Evolutionary conservation across 2,329 filamentous ascomycete genomes (phyloP), one percentile per base, ranked within the genome.

Genomic region (Cercospora zeina): DNA sequence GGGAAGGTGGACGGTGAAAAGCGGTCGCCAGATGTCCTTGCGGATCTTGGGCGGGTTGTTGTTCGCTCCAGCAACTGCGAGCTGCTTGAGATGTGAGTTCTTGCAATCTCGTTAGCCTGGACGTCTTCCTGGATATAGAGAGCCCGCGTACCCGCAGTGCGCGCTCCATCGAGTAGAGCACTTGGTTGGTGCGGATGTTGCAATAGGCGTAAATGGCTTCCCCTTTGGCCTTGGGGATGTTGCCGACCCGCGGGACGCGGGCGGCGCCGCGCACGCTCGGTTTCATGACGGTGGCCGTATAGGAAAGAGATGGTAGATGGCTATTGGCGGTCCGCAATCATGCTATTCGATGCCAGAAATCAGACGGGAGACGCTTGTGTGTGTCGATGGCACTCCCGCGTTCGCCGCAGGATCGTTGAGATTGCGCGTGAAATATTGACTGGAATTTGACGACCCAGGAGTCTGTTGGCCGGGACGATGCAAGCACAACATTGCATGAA

Each of bases 21-120:
- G 82, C 0, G 85, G 85, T 13, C 76, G 77, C 86, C 86, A 88
- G 72, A 86, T 78, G 72, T 88, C 86, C 71, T 83, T 84, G 64
- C 86, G 85, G 54, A 88, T 75, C 7, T 72, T 74, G 42, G 82
- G 74, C 30, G 85, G 85, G 21, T 84, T 78, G 54, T 84, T 84
- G 73, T 88, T 86, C 71, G 87, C 87, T 75, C 85, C 85, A 51
- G 85, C 81, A 75, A 83, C 87, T 65, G 85, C 75, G 31, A 88
- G 77, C 76, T 88, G 86, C 30, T 79, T 78, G 62, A 87, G 75
- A 74, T 77, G 54, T n/a, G 58, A 10, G 13, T 45, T 51, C 63
- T 42, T 59, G 37, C 36, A 42, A 13, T 13, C 19, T 14, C 1
- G 6, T 47, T 27, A 47, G 39, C 10, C 33, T n/a, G 4, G 1